Evolutionary conservation across 1,139 yeast species (phyloP), one percentile per base, ranked within the genome.

Genomic region (Yamadazyma jaroonii): DNA sequence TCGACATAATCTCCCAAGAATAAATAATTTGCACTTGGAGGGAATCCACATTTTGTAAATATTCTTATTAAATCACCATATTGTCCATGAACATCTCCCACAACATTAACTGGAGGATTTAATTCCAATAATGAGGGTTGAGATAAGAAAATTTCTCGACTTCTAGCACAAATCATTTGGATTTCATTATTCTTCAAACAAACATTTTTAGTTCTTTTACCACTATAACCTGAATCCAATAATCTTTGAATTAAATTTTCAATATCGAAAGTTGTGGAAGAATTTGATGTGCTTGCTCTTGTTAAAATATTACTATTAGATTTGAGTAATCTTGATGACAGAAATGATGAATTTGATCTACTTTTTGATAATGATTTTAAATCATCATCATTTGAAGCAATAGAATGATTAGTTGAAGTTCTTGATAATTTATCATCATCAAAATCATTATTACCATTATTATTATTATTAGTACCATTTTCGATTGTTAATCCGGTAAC

Each of bases 51-150:
- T 67, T 87, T 88, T 35, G 95, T 89, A 61, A 92, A 92, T 49
- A 92, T 75, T 48, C 97, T 77, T 47, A 92, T 81, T 50, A 92
- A 68, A 62, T 92, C 98, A 37, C 89, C 86, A 61, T 83, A 92
- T 60, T 92, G 98, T 13, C 98, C 97, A 62, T 92, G 98, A 27
- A 92, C 95, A 59, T 92, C 98, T 32, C 97, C 98, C 6, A 90
- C 97, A 29, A 92, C 90, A 62, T 92, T 92, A 12, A 92, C 98
- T 0, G 98, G 97, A 0, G 97, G 96, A 12, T 89, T 80, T 44
- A 92, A 69, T 58, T 92, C 97, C 38, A 92, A 67, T 40, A 92
- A 64, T 6, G 96, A 76, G 4, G 98, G 98, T 58, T 92, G 97
- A 27, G 85, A 76, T 43, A 92, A 64, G 50, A 92, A 85, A 15